A percentile compares a stretch with the other conserved stretches of the same genome.
Conservation (phyloP, 2,329 filamentous ascomycete species). For the Paraphoma chrysanthemicola region DNA sequence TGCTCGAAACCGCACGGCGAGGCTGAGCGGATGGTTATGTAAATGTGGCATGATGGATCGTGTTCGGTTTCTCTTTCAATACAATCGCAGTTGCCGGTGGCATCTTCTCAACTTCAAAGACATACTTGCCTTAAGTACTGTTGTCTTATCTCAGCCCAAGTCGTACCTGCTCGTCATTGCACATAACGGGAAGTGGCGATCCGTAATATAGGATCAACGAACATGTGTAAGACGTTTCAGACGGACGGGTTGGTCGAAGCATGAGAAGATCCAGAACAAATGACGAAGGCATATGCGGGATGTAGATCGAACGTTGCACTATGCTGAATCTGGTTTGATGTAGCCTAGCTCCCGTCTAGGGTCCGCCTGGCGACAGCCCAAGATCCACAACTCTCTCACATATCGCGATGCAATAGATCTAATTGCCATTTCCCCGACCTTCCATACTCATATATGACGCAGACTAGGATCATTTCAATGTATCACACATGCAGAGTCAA, state of each 20-base stretch:
- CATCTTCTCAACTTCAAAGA: background rate
- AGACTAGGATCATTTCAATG: no score
- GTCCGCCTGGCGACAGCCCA: background rate
- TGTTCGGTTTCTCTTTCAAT: background rate
- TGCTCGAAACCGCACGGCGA: background rate
- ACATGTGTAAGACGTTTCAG: background rate
- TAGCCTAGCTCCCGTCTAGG: background rate
- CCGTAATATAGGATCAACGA: background rate
- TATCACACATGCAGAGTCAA: no score
- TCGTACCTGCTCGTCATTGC: background rate
- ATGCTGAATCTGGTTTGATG: background rate
- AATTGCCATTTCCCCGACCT: no score
- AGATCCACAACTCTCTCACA: background rate
- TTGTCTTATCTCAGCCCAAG: background rate
- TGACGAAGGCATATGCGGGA: background rate
- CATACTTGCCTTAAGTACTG: background rate
- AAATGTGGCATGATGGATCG: background rate
- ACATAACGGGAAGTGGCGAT: background rate
- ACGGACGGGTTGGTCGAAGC: background rate
- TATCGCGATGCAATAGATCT: no score
- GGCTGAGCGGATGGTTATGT: background rate
- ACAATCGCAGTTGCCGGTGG: background rate
- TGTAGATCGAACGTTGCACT: background rate
- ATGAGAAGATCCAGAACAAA: background rate
- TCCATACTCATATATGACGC: no score